These are phyloP conservation scores for Geotrichum restrictum DNA, from an alignment of 1,139 yeast species.

Conservation along the genomic window DNA sequence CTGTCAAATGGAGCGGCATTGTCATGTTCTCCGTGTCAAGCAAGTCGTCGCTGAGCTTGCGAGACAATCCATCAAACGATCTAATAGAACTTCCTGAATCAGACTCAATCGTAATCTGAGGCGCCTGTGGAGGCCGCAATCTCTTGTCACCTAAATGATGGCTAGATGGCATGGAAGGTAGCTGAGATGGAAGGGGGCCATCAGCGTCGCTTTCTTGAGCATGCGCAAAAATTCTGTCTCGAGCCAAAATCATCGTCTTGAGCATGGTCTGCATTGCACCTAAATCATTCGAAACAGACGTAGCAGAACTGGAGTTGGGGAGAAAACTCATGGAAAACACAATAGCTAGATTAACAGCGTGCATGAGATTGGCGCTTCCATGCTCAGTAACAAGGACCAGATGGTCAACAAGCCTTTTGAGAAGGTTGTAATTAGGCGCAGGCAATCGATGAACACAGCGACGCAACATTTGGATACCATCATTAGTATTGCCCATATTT, in stretches of 20 bases:
- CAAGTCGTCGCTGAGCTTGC: constrained; percentile 1
- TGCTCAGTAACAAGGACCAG: constrained; percentile 55
- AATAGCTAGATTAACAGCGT: constrained; percentile 73
- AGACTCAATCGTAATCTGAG: constrained; percentile 11
- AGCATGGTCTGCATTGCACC: constrained; percentile 42
- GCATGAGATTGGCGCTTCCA: constrained; percentile 70
- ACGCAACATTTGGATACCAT: constrained; percentile 44
- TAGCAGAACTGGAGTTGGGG: constrained; percentile 31
- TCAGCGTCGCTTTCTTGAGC: constrained; percentile 20
- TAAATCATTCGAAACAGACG: constrained; percentile 32
- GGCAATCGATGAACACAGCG: constrained; percentile 55
- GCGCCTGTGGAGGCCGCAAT: constrained; percentile 10
- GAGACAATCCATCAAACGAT: constrained; percentile 11
- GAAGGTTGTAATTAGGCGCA: constrained; percentile 57
- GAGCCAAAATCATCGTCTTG: constrained; percentile 36
- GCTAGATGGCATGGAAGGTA: constrained; percentile 5
- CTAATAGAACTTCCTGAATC: constrained; percentile 13
- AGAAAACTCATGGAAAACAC: constrained; percentile 63
- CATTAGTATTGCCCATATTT: constrained; percentile 29
- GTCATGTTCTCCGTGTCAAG: constrained; percentile 13
- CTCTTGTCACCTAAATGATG: constrained; percentile 4
- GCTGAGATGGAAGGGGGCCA: constrained; percentile 17
- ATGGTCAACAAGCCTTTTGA: constrained; percentile 66
- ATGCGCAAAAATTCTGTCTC: constrained; percentile 32
- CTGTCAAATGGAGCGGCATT: constrained; percentile 11